Conservation (phyloP, 306 rosid species). For the Purshia tridentata region DNA sequence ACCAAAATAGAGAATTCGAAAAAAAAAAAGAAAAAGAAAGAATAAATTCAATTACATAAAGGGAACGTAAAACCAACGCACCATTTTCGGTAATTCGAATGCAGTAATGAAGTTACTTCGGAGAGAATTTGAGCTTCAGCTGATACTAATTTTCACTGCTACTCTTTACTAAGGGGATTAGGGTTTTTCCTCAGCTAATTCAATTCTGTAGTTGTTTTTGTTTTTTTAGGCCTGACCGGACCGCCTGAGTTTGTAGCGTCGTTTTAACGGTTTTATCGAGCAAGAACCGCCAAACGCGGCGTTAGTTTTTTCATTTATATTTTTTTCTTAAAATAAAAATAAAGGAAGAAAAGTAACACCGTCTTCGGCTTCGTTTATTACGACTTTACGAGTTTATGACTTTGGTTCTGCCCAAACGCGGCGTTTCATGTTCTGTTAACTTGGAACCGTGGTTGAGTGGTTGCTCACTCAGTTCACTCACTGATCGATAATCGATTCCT, state of each 20-base stretch:
- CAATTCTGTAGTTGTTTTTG: neutral
- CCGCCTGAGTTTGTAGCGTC: neutral
- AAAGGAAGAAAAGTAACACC: neutral
- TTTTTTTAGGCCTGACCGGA: neutral
- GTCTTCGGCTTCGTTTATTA: neutral
- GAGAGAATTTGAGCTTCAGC: neutral
- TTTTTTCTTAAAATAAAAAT: neutral
- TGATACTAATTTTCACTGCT: neutral
- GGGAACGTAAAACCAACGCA: constrained; percentile 15
- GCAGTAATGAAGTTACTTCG: neutral
- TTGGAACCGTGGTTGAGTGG: neutral
- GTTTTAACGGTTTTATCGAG: constrained; percentile 4
- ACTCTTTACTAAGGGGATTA: constrained; percentile 3
- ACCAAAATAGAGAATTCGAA: neutral
- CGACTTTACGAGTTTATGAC: neutral
- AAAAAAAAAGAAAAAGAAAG: neutral
- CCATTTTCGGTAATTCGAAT: constrained; percentile 31
- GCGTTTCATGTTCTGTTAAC: neutral
- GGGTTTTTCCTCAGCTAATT: constrained; percentile 4
- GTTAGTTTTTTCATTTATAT: neutral
- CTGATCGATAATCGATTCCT: neutral
- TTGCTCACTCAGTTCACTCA: too few relatives aligned
- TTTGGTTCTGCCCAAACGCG: neutral
- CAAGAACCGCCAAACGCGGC: neutral
- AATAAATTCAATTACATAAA: neutral